Evolutionary conservation across 169 alveolate species (phyloP).

Genomic region (Plasmodium coatneyi): DNA sequence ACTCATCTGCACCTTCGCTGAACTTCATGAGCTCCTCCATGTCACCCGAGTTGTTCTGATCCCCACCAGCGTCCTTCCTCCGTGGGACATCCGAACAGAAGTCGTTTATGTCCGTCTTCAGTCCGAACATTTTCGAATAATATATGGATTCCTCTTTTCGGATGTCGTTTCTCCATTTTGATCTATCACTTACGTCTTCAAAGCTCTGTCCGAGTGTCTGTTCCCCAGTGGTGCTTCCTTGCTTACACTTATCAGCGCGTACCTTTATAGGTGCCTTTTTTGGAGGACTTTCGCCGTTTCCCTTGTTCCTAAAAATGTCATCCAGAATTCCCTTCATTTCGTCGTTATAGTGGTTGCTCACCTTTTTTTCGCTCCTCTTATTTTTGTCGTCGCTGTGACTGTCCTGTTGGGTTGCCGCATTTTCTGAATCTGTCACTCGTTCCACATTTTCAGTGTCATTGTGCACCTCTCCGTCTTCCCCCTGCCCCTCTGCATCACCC

Average conservation of each 20-base stretch:
- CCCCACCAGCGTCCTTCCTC: not conserved
- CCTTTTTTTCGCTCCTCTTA: not conserved
- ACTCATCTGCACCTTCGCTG: conserved; percentile 2
- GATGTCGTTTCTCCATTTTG: conserved; percentile 64
- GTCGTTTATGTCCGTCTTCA: conserved; percentile 51
- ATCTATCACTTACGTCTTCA: conserved; percentile 20
- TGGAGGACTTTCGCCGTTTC: not conserved
- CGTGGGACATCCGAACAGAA: conserved; percentile 5
- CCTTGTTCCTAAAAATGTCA: conserved; percentile 21
- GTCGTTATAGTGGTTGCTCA: not conserved
- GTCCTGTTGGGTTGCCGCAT: not conserved
- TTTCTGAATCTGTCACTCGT: not conserved
- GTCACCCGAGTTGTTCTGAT: not conserved
- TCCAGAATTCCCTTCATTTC: conserved; percentile 37
- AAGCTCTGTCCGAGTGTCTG: not conserved
- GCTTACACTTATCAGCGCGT: not conserved
- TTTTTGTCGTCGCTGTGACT: not conserved
- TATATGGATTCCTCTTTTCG: conserved; percentile 62
- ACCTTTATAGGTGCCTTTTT: not conserved
- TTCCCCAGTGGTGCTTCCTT: not conserved
- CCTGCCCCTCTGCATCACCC: not conserved
- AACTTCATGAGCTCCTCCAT: conserved; percentile 1
- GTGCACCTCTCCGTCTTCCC: not conserved
- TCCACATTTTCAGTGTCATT: not conserved
- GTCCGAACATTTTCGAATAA: conserved; percentile 49